Base-by-base conservation (phyloP, 176 grass and related monocot species). In the Oryza brachyantha region DNA sequence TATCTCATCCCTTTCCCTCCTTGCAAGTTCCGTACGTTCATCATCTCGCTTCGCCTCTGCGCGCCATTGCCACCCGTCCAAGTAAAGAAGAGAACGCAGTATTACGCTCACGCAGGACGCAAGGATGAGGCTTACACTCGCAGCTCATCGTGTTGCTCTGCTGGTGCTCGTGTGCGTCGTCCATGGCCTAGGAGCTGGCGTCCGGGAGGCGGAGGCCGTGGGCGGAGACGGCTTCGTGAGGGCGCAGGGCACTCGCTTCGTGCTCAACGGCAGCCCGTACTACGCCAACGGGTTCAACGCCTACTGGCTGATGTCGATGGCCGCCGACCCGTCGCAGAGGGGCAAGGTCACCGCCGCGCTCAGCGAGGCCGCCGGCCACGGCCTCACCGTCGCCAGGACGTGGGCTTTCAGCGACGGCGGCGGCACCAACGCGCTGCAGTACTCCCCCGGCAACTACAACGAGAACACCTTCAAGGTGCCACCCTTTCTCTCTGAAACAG, bases 241-340 rank as follows among this genome's bases (percentile, higher is more conserved):
- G 80, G 88, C 83, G 16, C 87, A 68, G 34, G 90, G 92, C 34
- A 85, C 91, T 7, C 96, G 86, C 2, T 99, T 99, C 87, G 86
- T 91, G 46, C 32, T 85, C 10, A 82, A 99, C 78, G 90, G 96
- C n/a, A 81, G 75, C 81, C 92, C 92, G 14, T 95, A 91, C 82
- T 95, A 87, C 61, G 90, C 92, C 36, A 95, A 95, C 75, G 96
- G 96, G 12, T 99, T 93, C 90, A 99, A 99, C 76, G 90, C 96
- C 39, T 99, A 99, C 79, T 99, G 96, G 96, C 86, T 99, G 74
- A 99, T 93, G 90, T 73, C 81, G 41, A 7, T 99, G 29, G 90
- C 81, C 70, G 79, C 90, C 32, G 84, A 95, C 81, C 88, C 88
- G 19, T 31, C 86, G 66, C 92, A 86, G 88, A 87, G 81, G 58